Evolutionary conservation across 2,329 filamentous ascomycete genomes (phyloP).

Genomic region (Fusarium brevicatenulatum): DNA sequence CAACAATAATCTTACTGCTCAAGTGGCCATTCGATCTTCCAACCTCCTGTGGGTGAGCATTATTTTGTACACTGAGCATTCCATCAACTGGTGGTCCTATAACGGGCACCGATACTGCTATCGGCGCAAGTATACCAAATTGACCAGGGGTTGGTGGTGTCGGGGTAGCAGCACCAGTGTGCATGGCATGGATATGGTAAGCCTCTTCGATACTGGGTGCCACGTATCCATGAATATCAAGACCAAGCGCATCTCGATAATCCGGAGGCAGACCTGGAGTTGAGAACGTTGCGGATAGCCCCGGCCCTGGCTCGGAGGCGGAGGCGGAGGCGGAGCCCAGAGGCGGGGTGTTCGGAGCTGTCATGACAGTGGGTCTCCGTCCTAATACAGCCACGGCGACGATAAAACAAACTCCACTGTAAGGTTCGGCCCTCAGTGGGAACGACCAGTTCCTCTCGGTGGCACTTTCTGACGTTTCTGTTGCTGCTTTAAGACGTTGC

Average conservation of each 20-base stretch:
- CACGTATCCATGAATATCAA: constrained; percentile 32
- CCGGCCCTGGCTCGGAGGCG: constrained; percentile 15
- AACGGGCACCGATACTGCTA: constrained; percentile 32
- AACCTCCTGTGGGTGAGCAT: neutral
- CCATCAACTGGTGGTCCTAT: constrained; percentile 8
- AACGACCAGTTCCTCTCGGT: neutral
- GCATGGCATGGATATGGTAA: constrained; percentile 25
- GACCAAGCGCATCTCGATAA: constrained; percentile 25
- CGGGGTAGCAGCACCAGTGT: constrained; percentile 1
- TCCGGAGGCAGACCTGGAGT: constrained; percentile 16
- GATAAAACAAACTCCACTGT: neutral
- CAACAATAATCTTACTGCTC: constrained; percentile 66
- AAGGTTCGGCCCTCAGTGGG: neutral
- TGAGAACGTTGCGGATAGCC: constrained; percentile 18
- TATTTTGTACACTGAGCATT: constrained; percentile 1
- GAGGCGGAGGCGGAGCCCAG: constrained; percentile 19
- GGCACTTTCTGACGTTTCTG: constrained; percentile 5
- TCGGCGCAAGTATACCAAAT: constrained; percentile 58
- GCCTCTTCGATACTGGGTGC: constrained; percentile 25
- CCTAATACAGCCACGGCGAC: neutral
- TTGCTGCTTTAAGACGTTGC: constrained; percentile 39
- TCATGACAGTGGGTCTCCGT: constrained; percentile 18
- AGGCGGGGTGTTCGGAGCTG: constrained; percentile 24
- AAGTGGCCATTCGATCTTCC: constrained; percentile 60
- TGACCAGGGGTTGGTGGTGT: constrained; percentile 45